A percentile compares a stretch with the other conserved stretches of the same genome.
phyloP scores from a whole-genome alignment of 768 basidiomycete species.

The Guyanaporus albipodus region DNA sequence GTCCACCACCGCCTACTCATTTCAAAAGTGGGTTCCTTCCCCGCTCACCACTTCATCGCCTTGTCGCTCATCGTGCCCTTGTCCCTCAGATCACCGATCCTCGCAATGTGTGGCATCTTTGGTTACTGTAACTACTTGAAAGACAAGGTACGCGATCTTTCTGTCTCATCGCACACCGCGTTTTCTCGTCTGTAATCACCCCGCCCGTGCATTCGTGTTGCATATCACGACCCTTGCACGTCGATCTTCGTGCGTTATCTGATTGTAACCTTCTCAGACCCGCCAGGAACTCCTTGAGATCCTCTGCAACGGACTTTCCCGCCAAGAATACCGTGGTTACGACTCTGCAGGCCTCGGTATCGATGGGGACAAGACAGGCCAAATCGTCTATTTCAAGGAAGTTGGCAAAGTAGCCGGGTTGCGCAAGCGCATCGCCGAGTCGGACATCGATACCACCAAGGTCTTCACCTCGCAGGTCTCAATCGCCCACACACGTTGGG shows the following conservation, averaged over 20 bases:
- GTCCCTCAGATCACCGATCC: conserved; percentile 3
- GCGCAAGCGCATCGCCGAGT: conserved; percentile 79
- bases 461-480: conserved; percentile 83
- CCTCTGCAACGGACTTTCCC: conserved; percentile 83
- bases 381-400: conserved; percentile 88
- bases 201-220: conserved; percentile 9
- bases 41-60: neutral
- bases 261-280: conserved; percentile 44
- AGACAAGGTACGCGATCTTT: conserved; percentile 70
- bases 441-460: conserved; percentile 70
- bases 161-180: neutral
- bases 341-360: conserved; percentile 90
- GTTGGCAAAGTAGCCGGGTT: conserved; percentile 96
- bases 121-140: conserved; percentile 92
- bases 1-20: conserved; percentile 9
- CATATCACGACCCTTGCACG: too few relatives aligned
- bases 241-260: conserved; percentile 10
- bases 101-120: conserved; percentile 90
- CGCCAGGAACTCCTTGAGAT: conserved; percentile 91
- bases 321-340: conserved; percentile 98
- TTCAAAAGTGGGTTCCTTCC: conserved; percentile 9
- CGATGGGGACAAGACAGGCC: conserved; percentile 82
- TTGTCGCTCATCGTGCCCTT: neutral
- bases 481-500: conserved; percentile 99
- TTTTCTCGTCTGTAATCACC: neutral